These are phyloP conservation scores for Moesziomyces parantarcticus DNA, from an alignment of 1,284 basidiomycete species.

Conservation along the genomic window DNA sequence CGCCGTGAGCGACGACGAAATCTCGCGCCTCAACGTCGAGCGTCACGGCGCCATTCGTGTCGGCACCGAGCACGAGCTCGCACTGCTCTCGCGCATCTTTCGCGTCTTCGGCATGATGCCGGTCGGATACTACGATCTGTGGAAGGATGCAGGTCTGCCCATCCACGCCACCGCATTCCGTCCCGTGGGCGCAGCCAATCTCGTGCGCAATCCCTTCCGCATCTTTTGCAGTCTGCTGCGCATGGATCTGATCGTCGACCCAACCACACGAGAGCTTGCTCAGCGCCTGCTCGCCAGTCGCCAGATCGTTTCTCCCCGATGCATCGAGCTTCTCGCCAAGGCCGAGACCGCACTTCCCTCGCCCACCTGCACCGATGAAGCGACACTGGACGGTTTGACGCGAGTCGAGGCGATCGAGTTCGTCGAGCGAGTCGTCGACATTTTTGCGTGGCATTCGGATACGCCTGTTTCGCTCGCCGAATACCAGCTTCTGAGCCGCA, in stretches of 20 bases:
- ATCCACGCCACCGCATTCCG: conserved; percentile 70
- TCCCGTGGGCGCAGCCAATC: conserved; percentile 58
- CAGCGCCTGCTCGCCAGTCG: conserved; percentile 60
- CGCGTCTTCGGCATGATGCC: conserved; percentile 68
- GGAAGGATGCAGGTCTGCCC: conserved; percentile 66
- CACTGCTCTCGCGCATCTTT: conserved; percentile 68
- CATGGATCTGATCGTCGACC: conserved; percentile 66
- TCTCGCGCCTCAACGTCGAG: conserved; percentile 67
- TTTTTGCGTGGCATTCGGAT: conserved; percentile 69
- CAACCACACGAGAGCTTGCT: conserved; percentile 57
- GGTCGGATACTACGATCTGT: conserved; percentile 70
- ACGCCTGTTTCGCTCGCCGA: conserved; percentile 64
- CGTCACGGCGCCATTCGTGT: conserved; percentile 70
- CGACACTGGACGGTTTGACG: not conserved
- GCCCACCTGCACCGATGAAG: conserved; percentile 11
- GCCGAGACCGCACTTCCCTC: conserved; percentile 64
- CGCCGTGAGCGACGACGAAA: conserved; percentile 51
- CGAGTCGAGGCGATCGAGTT: conserved; percentile 50
- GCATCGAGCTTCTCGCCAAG: conserved; percentile 61
- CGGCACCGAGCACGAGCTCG: conserved; percentile 68
- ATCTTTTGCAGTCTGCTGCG: conserved; percentile 69
- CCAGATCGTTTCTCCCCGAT: conserved; percentile 67
- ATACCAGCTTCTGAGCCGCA: conserved; percentile 66
- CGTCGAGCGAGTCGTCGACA: conserved; percentile 67
- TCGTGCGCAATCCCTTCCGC: conserved; percentile 69